A percentile compares a stretch with the other conserved stretches of the same genome.
These are phyloP conservation scores for Leccinum uliginosum DNA, from an alignment of 768 basidiomycete species.

Conservation along the genomic window DNA sequence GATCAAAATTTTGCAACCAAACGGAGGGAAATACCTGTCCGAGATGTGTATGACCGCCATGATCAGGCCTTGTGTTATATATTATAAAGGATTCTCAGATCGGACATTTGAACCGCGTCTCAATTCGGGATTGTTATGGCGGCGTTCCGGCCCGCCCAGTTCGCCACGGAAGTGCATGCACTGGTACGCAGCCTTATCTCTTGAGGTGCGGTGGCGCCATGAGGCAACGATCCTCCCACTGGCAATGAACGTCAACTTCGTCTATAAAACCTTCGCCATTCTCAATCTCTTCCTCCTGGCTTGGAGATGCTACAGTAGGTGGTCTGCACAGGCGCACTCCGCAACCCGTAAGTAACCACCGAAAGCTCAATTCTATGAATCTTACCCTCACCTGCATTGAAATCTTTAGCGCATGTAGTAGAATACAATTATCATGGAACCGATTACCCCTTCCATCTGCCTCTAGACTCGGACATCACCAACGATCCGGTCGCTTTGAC, in stretches of 20 bases:
- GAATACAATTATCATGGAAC: slow-evolving; percentile 9
- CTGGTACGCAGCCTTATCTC: background rate
- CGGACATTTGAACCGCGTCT: background rate
- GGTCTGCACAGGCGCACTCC: background rate
- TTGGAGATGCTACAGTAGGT: slow-evolving; percentile 1
- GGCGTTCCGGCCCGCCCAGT: background rate
- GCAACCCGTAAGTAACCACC: background rate
- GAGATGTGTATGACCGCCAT: too few relatives aligned
- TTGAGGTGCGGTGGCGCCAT: background rate
- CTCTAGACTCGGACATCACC: background rate
- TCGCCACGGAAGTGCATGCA: background rate
- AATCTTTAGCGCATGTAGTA: background rate
- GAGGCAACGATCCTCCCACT: background rate
- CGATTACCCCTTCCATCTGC: slow-evolving; percentile 9
- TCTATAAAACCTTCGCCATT: background rate
- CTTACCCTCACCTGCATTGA: background rate
- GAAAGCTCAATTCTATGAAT: background rate
- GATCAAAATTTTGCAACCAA: background rate
- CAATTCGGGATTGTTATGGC: background rate
- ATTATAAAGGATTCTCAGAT: background rate
- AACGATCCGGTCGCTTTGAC: slow-evolving; percentile 9
- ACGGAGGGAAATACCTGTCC: too few relatives aligned
- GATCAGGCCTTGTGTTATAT: too few relatives aligned
- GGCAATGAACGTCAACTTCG: background rate
- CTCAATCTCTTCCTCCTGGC: slow-evolving; percentile 4